Evolutionary conservation across 371 early-diverging fungal genomes (phyloP).

Genomic region (Thermomucor indicae-seudaticae): DNA sequence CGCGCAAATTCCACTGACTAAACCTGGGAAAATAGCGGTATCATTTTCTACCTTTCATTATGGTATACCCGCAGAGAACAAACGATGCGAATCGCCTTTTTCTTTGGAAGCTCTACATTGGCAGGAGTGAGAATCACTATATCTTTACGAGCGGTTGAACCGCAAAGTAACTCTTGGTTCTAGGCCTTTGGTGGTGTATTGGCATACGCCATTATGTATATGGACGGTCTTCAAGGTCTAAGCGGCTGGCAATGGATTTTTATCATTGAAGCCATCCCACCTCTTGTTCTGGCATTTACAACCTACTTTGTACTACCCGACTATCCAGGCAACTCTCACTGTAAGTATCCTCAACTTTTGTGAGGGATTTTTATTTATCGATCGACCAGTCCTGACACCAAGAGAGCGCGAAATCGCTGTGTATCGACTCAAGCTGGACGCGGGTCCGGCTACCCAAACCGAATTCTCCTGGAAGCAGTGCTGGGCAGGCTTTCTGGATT

Average conservation of each 20-base stretch:
- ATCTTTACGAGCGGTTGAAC: neutral
- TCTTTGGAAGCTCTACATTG: constrained; percentile 60
- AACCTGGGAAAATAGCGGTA: too few relatives aligned
- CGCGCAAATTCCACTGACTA: too few relatives aligned
- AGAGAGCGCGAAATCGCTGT: constrained; percentile 58
- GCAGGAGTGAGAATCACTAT: constrained; percentile 55
- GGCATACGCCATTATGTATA: constrained; percentile 52
- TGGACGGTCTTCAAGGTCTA: constrained; percentile 49
- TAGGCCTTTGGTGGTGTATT: constrained; percentile 52
- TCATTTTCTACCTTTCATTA: constrained; percentile 47
- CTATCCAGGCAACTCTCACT: constrained; percentile 57
- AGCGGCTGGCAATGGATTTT: constrained; percentile 69
- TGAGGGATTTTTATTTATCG: neutral
- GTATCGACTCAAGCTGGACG: constrained; percentile 55
- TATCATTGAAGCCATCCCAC: constrained; percentile 70
- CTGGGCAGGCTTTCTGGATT: constrained; percentile 48
- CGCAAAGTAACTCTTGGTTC: constrained; percentile 3
- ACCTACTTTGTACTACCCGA: constrained; percentile 65
- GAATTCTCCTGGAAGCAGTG: constrained; percentile 59
- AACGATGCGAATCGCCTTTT: constrained; percentile 66
- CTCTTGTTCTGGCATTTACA: constrained; percentile 54
- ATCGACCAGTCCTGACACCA: constrained; percentile 39
- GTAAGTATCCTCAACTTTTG: neutral
- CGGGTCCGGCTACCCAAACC: constrained; percentile 56
- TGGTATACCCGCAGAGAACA: constrained; percentile 62